Evolutionary conservation across 2,329 filamentous ascomycete genomes (phyloP).

Genomic region (Tolypocladium cylindrosporum): DNA sequence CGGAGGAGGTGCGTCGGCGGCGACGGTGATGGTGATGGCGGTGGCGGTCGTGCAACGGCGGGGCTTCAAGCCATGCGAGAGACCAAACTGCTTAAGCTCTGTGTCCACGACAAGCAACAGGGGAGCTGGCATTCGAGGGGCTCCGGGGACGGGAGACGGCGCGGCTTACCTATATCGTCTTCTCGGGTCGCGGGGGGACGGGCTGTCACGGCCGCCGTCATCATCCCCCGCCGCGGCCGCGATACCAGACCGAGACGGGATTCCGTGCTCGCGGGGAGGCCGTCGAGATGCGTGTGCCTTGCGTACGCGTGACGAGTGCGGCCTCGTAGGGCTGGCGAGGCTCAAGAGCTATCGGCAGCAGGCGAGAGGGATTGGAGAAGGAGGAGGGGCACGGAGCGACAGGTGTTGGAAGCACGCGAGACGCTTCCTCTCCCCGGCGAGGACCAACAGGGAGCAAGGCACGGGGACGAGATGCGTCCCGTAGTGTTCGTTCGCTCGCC

Average conservation of each 20-base stretch:
- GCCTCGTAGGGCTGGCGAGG: constrained; percentile 6
- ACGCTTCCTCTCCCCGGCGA: neutral
- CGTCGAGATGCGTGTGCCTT: constrained; percentile 1
- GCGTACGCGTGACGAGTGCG: constrained; percentile 4
- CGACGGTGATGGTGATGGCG: neutral
- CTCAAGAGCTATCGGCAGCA: neutral
- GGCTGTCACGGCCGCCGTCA: neutral
- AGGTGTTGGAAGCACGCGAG: neutral
- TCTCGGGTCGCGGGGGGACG: neutral
- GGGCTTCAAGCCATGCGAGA: neutral
- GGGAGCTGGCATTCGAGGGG: neutral
- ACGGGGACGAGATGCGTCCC: too few relatives aligned
- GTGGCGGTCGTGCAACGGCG: neutral
- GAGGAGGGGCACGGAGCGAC: neutral
- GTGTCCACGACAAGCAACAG: neutral
- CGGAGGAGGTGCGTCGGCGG: neutral
- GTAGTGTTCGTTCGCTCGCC: neutral
- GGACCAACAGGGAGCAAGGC: neutral
- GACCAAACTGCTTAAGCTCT: neutral
- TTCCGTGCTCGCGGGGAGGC: neutral
- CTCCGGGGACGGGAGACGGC: neutral
- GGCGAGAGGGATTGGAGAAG: neutral
- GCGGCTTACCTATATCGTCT: constrained; percentile 1
- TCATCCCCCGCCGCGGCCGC: neutral
- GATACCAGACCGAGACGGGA: neutral